These are phyloP conservation scores for Yamadazyma spencermartinsiae DNA, from an alignment of 1,139 yeast genomes.

Conservation along the genomic window DNA sequence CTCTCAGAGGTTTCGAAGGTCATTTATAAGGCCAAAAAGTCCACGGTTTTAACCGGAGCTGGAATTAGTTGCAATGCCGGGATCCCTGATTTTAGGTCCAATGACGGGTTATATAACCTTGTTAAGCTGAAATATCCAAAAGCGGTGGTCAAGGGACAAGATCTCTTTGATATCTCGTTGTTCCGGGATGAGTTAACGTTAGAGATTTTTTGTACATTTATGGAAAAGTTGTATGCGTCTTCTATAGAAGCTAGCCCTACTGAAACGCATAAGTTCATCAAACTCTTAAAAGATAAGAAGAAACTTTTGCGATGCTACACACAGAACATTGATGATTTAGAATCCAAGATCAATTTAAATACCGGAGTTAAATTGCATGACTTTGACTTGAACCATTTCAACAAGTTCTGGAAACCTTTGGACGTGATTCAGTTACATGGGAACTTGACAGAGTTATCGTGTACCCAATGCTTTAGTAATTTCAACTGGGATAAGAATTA, in stretches of 20 bases:
- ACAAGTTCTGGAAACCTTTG: slow-evolving; percentile 54
- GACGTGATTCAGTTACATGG: slow-evolving; percentile 93
- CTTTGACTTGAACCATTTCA: slow-evolving; percentile 29
- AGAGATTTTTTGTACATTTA: slow-evolving; percentile 73
- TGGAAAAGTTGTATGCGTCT: slow-evolving; percentile 68
- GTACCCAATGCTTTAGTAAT: slow-evolving; percentile 64
- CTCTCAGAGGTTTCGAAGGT: slow-evolving; percentile 40
- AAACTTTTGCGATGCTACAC: slow-evolving; percentile 82
- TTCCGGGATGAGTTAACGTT: slow-evolving; percentile 69
- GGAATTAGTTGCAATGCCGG: slow-evolving; percentile 97
- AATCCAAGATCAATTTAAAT: slow-evolving; percentile 42
- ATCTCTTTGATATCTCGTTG: slow-evolving; percentile 81
- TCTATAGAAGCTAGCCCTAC: slow-evolving; percentile 75
- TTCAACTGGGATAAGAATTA: slow-evolving; percentile 63
- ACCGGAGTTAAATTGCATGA: slow-evolving; percentile 39
- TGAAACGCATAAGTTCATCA: slow-evolving; percentile 77
- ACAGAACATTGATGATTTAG: slow-evolving; percentile 64
- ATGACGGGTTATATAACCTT: slow-evolving; percentile 77
- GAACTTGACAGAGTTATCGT: slow-evolving; percentile 70
- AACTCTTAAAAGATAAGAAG: slow-evolving; percentile 59
- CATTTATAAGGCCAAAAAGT: slow-evolving; percentile 50
- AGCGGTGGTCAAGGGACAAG: slow-evolving; percentile 75
- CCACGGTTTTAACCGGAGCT: slow-evolving; percentile 81
- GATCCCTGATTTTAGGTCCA: slow-evolving; percentile 89
- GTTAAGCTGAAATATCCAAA: slow-evolving; percentile 66